Conservation (phyloP, 129 eudicot species). For the Escallonia rubra region DNA sequence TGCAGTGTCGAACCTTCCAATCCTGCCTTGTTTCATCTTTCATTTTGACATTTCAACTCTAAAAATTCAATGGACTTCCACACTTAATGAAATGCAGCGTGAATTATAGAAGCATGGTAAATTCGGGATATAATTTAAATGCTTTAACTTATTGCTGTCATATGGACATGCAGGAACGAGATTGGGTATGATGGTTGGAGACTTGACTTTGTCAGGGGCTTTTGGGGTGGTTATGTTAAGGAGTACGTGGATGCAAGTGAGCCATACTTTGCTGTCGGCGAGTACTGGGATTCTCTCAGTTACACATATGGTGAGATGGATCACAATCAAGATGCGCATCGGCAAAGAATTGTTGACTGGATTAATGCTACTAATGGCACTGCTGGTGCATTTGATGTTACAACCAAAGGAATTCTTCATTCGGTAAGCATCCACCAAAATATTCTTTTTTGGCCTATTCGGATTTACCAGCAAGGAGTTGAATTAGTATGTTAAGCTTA, state of each 20-base stretch:
- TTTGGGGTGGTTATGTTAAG: constrained; percentile 99
- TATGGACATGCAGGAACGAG: constrained; percentile 54
- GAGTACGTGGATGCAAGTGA: constrained; percentile 80
- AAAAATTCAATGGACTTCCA: background rate
- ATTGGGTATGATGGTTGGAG: constrained; percentile 99
- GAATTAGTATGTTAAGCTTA: background rate
- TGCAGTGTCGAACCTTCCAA: too few relatives aligned
- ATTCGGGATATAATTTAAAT: too few relatives aligned
- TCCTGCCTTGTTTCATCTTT: too few relatives aligned
- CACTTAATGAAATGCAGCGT: background rate
- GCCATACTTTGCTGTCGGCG: constrained; percentile 95
- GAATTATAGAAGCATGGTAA: too few relatives aligned
- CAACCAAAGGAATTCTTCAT: constrained; percentile 97
- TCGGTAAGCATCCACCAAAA: constrained; percentile 44
- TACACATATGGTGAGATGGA: constrained; percentile 92
- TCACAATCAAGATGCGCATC: constrained; percentile 87
- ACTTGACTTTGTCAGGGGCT: constrained; percentile 89
- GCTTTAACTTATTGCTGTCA: background rate
- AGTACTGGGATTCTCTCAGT: constrained; percentile 95
- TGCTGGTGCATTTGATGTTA: constrained; percentile 97
- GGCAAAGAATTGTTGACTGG: constrained; percentile 96
- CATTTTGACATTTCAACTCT: background rate
- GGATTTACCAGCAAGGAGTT: background rate
- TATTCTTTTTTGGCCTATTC: background rate
- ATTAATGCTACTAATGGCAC: constrained; percentile 77